Base-by-base conservation (phyloP, 306 rosid genomes). In the Cyclanthera cordifolia region DNA sequence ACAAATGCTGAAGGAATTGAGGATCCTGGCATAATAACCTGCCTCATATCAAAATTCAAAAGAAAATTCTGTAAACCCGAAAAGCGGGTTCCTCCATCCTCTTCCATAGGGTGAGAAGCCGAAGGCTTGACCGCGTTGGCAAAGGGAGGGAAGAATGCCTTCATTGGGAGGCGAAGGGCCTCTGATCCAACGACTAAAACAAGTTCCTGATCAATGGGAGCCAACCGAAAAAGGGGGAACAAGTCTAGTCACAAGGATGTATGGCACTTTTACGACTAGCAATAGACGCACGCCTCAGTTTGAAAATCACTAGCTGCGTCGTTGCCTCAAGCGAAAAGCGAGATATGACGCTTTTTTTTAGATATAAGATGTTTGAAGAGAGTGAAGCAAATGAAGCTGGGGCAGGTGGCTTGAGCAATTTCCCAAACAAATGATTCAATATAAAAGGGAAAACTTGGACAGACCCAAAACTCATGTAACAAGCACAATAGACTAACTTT, bases 1-100 rank as follows among this genome's bases (percentile, higher is more conserved):
- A 93, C 72, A 69, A 82, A 76, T 23, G 88, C 91, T 54, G 95
- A 93, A 14, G 98, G 96, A 74, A 87, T 77, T 51, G 93, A 84
- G 69, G 91, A 81, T 80, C 98, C 98, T 93, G 84, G 76, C 77
- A 75, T 17, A 80, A 39, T 41, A 63, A 39, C 43, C 69, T 63
- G 69, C 69, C 41, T 41, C 69, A 63, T 37, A 63, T 63, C 28
- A 63, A 37, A 63, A 63, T 19, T 63, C 28, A 17, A 63, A 63
- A 63, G 55, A 67, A 72, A 79, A 5, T 5, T 25, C 39, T 25
- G 34, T 25, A 55, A 25, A 55, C 39, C 61, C 61, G 19, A 25
- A 55, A 14, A 53, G 19, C 14, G 19, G 34, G 60, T 54, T 54
- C 60, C 37, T 54, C 59, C 59, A 23, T 54, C 59, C 34, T 30